These are phyloP conservation scores for Lepiota brunneoincarnata DNA, from an alignment of 768 basidiomycete species.

Conservation along the genomic window DNA sequence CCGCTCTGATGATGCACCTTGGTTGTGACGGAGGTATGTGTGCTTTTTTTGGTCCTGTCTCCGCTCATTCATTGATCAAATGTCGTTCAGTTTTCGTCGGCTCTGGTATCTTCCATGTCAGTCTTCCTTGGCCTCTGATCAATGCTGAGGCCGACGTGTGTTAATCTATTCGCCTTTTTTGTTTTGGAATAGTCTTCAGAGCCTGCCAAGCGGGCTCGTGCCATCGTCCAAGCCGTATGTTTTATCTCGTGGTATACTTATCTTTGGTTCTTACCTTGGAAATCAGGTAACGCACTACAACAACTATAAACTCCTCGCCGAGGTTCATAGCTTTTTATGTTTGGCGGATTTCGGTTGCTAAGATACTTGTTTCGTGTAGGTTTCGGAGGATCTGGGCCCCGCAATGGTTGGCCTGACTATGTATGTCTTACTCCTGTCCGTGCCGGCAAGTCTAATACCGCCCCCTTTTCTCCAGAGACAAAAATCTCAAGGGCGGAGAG, in stretches of 20 bases:
- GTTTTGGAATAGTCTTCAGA: constrained; percentile 67
- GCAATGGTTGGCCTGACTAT: constrained; percentile 95
- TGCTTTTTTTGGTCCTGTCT: constrained; percentile 3
- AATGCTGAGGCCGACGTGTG: neutral
- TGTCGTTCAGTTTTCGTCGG: constrained; percentile 83
- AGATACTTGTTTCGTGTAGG: constrained; percentile 30
- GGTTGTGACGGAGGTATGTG: constrained; percentile 90
- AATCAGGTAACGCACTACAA: constrained; percentile 90
- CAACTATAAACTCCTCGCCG: constrained; percentile 88
- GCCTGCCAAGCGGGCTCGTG: constrained; percentile 89
- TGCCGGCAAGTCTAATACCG: neutral
- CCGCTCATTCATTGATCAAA: constrained; percentile 10
- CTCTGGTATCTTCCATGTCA: constrained; percentile 92
- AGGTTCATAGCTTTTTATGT: constrained; percentile 41
- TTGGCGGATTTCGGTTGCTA: constrained; percentile 7
- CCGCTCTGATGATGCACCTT: constrained; percentile 80
- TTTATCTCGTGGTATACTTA: constrained; percentile 5
- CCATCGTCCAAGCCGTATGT: constrained; percentile 90
- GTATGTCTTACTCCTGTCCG: constrained; percentile 40
- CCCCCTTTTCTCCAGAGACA: constrained; percentile 40
- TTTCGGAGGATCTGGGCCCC: constrained; percentile 80
- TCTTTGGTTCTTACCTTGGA: constrained; percentile 7
- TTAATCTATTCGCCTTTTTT: constrained; percentile 5
- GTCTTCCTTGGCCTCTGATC: constrained; percentile 22
- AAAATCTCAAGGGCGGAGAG: constrained; percentile 67